Evolutionary conservation across 768 basidiomycete species (phyloP).

Genomic region (Gloeopeniophorella convolvens): DNA sequence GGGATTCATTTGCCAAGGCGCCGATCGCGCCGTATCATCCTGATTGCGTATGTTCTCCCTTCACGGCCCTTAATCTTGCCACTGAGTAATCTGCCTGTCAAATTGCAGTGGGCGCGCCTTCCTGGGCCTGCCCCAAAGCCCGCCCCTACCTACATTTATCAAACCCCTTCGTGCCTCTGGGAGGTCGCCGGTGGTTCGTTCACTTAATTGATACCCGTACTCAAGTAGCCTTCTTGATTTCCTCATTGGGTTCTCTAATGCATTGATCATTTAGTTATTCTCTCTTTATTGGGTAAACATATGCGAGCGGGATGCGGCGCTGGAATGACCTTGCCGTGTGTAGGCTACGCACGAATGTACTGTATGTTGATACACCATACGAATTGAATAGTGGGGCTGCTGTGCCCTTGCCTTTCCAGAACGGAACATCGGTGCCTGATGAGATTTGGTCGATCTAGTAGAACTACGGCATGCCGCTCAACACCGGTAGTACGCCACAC

Average conservation of each 20-base stretch:
- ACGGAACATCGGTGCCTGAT: too few species aligned
- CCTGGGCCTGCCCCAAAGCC: slow-evolving; percentile 30
- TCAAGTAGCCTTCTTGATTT: slow-evolving; percentile 16
- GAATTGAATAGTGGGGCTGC: too few species aligned
- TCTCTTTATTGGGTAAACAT: slow-evolving; percentile 8
- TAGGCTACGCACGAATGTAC: too few species aligned
- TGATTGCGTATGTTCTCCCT: slow-evolving; percentile 26
- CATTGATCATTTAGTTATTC: too few species aligned
- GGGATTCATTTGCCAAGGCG: slow-evolving; percentile 26
- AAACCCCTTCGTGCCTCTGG: neutral
- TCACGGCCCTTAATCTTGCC: neutral
- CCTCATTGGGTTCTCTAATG: slow-evolving; percentile 6
- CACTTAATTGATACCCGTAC: slow-evolving; percentile 5
- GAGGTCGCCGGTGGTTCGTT: neutral
- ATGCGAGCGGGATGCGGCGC: slow-evolving; percentile 4
- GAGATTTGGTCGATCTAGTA: too few species aligned
- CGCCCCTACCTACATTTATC: slow-evolving; percentile 10
- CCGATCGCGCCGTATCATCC: slow-evolving; percentile 31
- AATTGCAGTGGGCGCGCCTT: slow-evolving; percentile 30
- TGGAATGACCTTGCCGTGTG: too few species aligned
- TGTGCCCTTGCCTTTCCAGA: too few species aligned
- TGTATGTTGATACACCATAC: neutral
- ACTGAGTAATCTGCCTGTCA: slow-evolving; percentile 1
- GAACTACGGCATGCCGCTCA: too few species aligned
- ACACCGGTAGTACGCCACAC: too few species aligned